These are phyloP conservation scores for Marvania coccoides DNA, from an alignment of 139 green algal genomes.

Conservation along the genomic window DNA sequence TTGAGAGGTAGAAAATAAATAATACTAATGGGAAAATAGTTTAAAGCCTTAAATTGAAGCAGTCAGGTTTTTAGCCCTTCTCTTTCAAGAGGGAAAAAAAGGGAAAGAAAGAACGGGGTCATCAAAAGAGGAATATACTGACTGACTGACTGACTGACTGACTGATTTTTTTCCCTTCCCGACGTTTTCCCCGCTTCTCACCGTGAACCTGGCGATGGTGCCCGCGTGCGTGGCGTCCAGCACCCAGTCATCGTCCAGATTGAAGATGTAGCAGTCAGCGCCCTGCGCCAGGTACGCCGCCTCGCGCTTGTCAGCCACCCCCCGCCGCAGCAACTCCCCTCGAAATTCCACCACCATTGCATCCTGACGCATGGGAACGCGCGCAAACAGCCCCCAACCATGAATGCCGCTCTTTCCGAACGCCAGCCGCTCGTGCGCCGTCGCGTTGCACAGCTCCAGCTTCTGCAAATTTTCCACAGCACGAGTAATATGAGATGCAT, in stretches of 20 bases:
- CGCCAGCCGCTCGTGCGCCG: slow-evolving; percentile 56
- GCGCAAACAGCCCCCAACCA: slow-evolving; percentile 82
- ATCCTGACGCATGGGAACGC: slow-evolving; percentile 56
- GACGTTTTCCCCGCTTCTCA: slow-evolving; percentile 17
- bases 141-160: too few relatives aligned
- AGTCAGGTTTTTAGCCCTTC: too few relatives aligned
- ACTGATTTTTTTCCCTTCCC: too few relatives aligned
- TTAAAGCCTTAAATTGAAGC: too few relatives aligned
- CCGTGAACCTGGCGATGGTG: slow-evolving; percentile 71
- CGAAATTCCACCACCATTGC: slow-evolving; percentile 77
- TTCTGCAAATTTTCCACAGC: too few relatives aligned
- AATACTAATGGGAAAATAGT: too few relatives aligned
- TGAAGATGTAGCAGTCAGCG: slow-evolving; percentile 90
- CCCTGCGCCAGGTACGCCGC: slow-evolving; percentile 49
- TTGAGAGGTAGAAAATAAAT: slow-evolving; percentile 1
- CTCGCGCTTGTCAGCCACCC: slow-evolving; percentile 66
- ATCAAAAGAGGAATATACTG: too few relatives aligned
- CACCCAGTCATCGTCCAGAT: slow-evolving; percentile 60
- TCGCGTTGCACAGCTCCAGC: slow-evolving; percentile 26
- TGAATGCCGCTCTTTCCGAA: slow-evolving; percentile 86
- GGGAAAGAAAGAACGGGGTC: too few relatives aligned
- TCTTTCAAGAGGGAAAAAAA: too few relatives aligned
- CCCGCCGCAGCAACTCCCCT: slow-evolving; percentile 58
- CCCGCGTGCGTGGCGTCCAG: slow-evolving; percentile 74
- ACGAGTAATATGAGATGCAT: too few relatives aligned